phyloP scores from a whole-genome alignment of 805 yeast genomes.

The Zygoascus ofunaensis region DNA sequence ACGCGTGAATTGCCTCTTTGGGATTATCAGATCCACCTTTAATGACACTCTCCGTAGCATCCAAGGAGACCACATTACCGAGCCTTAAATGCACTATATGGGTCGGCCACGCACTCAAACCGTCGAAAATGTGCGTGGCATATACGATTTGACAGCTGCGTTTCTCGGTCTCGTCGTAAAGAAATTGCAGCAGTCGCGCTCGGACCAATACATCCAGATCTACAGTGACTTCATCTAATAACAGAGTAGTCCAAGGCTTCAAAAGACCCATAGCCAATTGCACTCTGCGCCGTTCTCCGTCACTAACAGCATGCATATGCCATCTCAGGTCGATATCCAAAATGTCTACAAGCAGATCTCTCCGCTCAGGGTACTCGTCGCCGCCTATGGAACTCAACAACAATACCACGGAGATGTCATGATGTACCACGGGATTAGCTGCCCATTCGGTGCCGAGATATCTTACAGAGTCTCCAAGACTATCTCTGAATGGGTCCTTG shows the following conservation, averaged over 20 bases:
- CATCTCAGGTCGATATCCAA: conserved; percentile 81
- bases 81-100: conserved; percentile 65
- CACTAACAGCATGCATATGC: conserved; percentile 88
- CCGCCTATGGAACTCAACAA: conserved; percentile 77
- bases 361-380: conserved; percentile 60
- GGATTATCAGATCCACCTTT: conserved; percentile 11
- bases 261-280: conserved; percentile 89
- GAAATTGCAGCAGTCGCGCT: conserved; percentile 57
- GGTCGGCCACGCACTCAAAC: conserved; percentile 86
- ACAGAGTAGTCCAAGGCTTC: conserved; percentile 77
- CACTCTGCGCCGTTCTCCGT: conserved; percentile 91
- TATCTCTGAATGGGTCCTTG: conserved; percentile 74
- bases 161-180: conserved; percentile 59
- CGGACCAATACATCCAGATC: conserved; percentile 92
- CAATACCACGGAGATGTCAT: conserved; percentile 82
- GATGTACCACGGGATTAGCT: conserved; percentile 73
- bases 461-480: conserved; percentile 37
- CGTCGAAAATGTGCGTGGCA: conserved; percentile 95
- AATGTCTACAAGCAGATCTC: conserved; percentile 65
- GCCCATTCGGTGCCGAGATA: conserved; percentile 98
- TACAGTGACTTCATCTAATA: conserved; percentile 95
- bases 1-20: background rate
- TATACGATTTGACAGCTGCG: conserved; percentile 70
- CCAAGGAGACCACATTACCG: conserved; percentile 41
- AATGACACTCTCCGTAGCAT: conserved; percentile 11